Conservation (phyloP, 2,329 filamentous ascomycete species). For the Penicillium sp. region DNA sequence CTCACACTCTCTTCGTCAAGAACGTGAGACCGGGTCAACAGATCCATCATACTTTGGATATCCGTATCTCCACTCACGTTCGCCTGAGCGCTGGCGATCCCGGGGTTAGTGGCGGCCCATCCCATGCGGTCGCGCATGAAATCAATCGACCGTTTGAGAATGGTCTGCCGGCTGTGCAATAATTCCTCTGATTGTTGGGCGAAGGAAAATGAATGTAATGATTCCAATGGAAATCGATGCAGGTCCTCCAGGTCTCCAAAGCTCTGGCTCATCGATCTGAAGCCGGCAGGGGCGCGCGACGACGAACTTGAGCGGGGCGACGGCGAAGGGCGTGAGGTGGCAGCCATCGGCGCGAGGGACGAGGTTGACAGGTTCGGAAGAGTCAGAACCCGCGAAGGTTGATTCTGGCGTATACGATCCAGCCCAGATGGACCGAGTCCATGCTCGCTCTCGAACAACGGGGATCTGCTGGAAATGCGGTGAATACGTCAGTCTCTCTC, state of each 20-base stretch:
- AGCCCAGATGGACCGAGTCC: slow-evolving; percentile 81
- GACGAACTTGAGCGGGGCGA: slow-evolving; percentile 65
- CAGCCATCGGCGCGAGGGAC: slow-evolving; percentile 59
- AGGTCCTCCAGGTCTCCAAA: slow-evolving; percentile 82
- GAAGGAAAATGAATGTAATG: slow-evolving; percentile 96
- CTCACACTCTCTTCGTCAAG: slow-evolving; percentile 57
- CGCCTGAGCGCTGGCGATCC: slow-evolving; percentile 78
- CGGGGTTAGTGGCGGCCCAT: slow-evolving; percentile 72
- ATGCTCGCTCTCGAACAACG: slow-evolving; percentile 85
- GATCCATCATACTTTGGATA: slow-evolving; percentile 84
- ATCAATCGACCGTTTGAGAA: slow-evolving; percentile 88
- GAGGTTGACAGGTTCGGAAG: slow-evolving; percentile 62
- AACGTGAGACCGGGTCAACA: slow-evolving; percentile 76
- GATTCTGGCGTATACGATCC: slow-evolving; percentile 88
- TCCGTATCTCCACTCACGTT: slow-evolving; percentile 79
- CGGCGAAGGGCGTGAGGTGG: slow-evolving; percentile 66
- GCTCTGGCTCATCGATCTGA: slow-evolving; percentile 59
- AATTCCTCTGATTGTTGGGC: slow-evolving; percentile 92
- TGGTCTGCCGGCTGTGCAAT: slow-evolving; percentile 85
- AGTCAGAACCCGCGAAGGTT: slow-evolving; percentile 63
- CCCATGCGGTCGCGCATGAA: slow-evolving; percentile 93
- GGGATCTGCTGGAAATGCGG: slow-evolving; percentile 57
- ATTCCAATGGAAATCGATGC: slow-evolving; percentile 88
- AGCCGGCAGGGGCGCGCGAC: slow-evolving; percentile 52
- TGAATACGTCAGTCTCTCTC: slow-evolving; percentile 12